phyloP scores from a whole-genome alignment of 805 yeast species.

The Diddensiella santjacobensis region DNA sequence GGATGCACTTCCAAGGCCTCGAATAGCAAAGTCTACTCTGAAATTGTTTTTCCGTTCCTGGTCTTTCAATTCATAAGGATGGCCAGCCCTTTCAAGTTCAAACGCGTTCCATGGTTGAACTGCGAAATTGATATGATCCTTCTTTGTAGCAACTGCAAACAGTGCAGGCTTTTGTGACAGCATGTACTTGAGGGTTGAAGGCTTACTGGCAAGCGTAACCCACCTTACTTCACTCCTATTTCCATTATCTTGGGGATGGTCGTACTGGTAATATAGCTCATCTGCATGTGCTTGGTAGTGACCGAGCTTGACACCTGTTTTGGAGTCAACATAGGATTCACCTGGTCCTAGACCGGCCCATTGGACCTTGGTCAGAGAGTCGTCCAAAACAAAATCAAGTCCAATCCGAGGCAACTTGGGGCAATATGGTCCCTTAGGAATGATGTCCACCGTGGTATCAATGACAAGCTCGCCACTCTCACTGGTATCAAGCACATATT shows the following conservation, averaged over 20 bases:
- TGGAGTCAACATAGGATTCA: constrained; percentile 36
- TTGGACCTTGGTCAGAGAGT: constrained; percentile 20
- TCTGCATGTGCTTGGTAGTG: constrained; percentile 18
- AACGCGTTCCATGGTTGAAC: constrained; percentile 19
- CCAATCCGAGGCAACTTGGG: constrained; percentile 36
- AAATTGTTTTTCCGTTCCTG: constrained; percentile 18
- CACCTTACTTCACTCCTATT: constrained; percentile 35
- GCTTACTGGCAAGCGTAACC: constrained; percentile 15
- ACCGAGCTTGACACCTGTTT: constrained; percentile 31
- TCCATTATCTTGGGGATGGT: constrained; percentile 39
- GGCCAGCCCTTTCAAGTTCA: constrained; percentile 24
- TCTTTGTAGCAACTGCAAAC: not conserved
- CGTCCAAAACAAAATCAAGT: constrained; percentile 31
- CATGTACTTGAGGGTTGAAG: not conserved
- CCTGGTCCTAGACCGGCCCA: constrained; percentile 38
- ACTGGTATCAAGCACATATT: constrained; percentile 5
- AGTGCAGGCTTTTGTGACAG: not conserved
- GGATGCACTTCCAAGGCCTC: constrained; percentile 30
- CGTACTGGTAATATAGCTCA: constrained; percentile 30
- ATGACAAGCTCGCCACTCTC: constrained; percentile 5
- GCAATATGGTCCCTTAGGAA: constrained; percentile 24
- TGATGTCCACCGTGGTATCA: constrained; percentile 11
- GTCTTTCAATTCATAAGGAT: constrained; percentile 25
- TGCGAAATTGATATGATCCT: constrained; percentile 15
- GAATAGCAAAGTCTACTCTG: constrained; percentile 27